These are phyloP conservation scores for Dentipellis fragilis DNA, from an alignment of 768 basidiomycete species.

Conservation along the genomic window DNA sequence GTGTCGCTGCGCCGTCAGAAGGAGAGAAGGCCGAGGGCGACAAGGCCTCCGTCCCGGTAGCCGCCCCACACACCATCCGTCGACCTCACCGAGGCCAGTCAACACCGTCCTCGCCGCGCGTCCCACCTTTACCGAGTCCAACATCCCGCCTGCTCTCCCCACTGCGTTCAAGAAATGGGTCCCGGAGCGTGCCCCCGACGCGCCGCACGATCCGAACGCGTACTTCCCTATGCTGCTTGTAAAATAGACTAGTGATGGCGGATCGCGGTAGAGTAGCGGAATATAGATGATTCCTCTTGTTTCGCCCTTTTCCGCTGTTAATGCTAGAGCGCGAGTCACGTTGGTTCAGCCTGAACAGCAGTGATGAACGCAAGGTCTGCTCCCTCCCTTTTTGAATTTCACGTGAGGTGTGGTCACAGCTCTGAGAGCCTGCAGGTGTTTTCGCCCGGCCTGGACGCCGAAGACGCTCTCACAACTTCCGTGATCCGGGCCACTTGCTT, in stretches of 20 bases:
- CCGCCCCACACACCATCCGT: constrained; percentile 27
- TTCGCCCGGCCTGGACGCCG: too few species aligned
- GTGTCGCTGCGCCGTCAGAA: constrained; percentile 38
- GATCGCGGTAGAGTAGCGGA: too few species aligned
- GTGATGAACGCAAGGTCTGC: too few species aligned
- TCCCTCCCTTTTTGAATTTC: too few species aligned
- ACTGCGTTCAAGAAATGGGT: constrained; percentile 63
- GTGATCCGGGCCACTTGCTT: too few species aligned
- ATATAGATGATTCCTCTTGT: too few species aligned
- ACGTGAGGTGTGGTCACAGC: too few species aligned
- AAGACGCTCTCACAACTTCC: too few species aligned
- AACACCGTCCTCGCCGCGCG: constrained; percentile 44
- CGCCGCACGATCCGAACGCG: constrained; percentile 73
- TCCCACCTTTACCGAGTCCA: constrained; percentile 50
- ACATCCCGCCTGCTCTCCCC: constrained; percentile 68
- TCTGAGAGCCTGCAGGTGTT: too few species aligned
- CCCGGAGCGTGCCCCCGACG: constrained; percentile 57
- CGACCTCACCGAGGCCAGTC: constrained; percentile 70
- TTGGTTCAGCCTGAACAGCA: too few species aligned
- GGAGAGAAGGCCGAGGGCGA: constrained; percentile 13
- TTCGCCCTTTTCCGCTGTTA: too few species aligned
- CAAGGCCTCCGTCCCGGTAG: constrained; percentile 34
- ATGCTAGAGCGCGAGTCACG: too few species aligned
- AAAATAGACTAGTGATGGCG: constrained; percentile 17
- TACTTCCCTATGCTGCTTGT: constrained; percentile 77